These are phyloP conservation scores for Hymenoscyphus infarciens DNA, from an alignment of 2,329 filamentous ascomycete genomes.

Conservation along the genomic window DNA sequence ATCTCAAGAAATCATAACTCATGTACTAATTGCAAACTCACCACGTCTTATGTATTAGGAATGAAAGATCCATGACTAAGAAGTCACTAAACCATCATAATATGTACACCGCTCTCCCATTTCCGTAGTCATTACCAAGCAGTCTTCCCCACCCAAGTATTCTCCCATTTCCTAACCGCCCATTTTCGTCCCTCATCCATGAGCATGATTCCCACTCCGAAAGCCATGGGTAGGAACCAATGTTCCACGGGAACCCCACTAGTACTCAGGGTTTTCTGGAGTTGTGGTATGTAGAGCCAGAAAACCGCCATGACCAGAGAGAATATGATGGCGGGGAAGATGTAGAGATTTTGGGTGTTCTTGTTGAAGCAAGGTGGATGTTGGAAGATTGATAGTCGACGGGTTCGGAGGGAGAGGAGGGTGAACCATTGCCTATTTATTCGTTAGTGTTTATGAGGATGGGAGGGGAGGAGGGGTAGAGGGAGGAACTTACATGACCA, in stretches of 20 bases:
- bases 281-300: constrained; percentile 63
- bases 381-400: constrained; percentile 65
- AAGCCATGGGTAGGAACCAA: constrained; percentile 73
- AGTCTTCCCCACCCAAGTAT: constrained; percentile 52
- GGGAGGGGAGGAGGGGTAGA: not conserved
- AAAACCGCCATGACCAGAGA: constrained; percentile 66
- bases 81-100: not conserved
- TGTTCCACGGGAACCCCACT: constrained; percentile 64
- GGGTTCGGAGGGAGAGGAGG: constrained; percentile 63
- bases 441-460: not conserved
- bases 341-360: constrained; percentile 60
- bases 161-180: constrained; percentile 55
- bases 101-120: not conserved
- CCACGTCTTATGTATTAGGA: not conserved
- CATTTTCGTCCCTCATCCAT: constrained; percentile 67
- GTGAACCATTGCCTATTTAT: constrained; percentile 65
- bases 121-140: constrained; percentile 69
- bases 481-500: constrained; percentile 61
- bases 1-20: no score
- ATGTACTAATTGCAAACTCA: no score
- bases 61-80: not conserved
- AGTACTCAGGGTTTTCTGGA: constrained; percentile 60
- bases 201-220: constrained; percentile 61
- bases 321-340: constrained; percentile 69
- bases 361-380: constrained; percentile 66